Evolutionary conservation across 371 early-diverging fungal species (phyloP).

Genomic region (Chytridium lagenaria): DNA sequence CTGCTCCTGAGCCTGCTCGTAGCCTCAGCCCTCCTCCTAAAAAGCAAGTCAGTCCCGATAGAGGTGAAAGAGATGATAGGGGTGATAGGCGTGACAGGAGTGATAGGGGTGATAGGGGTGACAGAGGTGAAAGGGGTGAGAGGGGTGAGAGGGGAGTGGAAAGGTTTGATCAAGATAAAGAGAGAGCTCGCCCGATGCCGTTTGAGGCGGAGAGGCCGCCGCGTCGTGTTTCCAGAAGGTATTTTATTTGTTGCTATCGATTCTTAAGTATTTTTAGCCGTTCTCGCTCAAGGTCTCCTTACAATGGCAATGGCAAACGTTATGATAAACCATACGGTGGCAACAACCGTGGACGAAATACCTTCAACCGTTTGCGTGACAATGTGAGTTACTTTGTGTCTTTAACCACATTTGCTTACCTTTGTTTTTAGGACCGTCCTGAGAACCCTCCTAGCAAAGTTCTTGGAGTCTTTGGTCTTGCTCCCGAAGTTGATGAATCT

Average conservation of each 20-base stretch:
- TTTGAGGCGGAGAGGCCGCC: neutral
- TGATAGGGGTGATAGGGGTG: neutral
- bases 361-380: neutral
- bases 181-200: neutral
- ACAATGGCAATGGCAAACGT: neutral
- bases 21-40: constrained; percentile 11
- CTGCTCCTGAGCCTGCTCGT: neutral
- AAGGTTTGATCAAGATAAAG: neutral
- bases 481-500: constrained; percentile 16
- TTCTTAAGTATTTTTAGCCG: neutral
- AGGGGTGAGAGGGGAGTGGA: neutral
- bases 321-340: constrained; percentile 6
- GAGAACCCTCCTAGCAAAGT: constrained; percentile 27
- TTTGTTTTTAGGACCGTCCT: constrained; percentile 17
- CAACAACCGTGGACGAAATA: neutral
- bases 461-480: constrained; percentile 21
- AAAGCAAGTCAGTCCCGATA: neutral
- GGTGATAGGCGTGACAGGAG: neutral
- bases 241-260: neutral
- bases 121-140: neutral
- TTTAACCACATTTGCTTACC: neutral
- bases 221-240: neutral
- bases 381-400: neutral
- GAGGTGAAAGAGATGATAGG: neutral
- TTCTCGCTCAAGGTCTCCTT: neutral